Evolutionary conservation across 805 yeast species (phyloP).

Genomic region (Lipomyces japonicus): DNA sequence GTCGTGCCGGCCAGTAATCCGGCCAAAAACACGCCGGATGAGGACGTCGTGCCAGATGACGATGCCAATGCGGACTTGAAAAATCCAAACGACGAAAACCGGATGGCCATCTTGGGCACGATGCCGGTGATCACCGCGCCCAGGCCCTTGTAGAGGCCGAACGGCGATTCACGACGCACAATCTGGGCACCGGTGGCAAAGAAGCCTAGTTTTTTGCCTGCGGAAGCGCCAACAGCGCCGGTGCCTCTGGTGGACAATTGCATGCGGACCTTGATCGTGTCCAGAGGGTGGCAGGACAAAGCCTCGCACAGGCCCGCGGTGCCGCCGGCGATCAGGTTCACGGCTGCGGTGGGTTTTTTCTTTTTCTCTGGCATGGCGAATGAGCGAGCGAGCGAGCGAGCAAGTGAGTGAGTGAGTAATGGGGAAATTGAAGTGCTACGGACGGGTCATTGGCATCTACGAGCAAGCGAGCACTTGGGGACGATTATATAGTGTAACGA

Average conservation of each 20-base stretch:
- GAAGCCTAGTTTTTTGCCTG: slow-evolving; percentile 76
- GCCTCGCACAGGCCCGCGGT: slow-evolving; percentile 97
- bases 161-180: slow-evolving; percentile 71
- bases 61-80: slow-evolving; percentile 63
- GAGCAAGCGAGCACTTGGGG: too few relatives aligned
- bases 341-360: slow-evolving; percentile 29
- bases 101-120: slow-evolving; percentile 96
- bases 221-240: slow-evolving; percentile 28
- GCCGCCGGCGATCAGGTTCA: slow-evolving; percentile 71
- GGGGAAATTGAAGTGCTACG: too few relatives aligned
- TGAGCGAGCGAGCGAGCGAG: too few relatives aligned
- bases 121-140: slow-evolving; percentile 97
- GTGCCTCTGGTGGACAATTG: slow-evolving; percentile 70
- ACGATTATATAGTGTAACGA: too few relatives aligned
- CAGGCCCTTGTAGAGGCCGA: slow-evolving; percentile 88
- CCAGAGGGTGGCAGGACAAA: slow-evolving; percentile 96
- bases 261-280: slow-evolving; percentile 96
- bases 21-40: slow-evolving; percentile 75
- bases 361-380: slow-evolving; percentile 18
- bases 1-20: slow-evolving; percentile 98
- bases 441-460: too few relatives aligned
- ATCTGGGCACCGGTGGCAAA: slow-evolving; percentile 75
- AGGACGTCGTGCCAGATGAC: slow-evolving; percentile 46
- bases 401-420: too few relatives aligned
- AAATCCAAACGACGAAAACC: slow-evolving; percentile 91